These are phyloP conservation scores for Neofusicoccum cordaticola DNA, from an alignment of 2,329 filamentous ascomycete species.

Conservation along the genomic window DNA sequence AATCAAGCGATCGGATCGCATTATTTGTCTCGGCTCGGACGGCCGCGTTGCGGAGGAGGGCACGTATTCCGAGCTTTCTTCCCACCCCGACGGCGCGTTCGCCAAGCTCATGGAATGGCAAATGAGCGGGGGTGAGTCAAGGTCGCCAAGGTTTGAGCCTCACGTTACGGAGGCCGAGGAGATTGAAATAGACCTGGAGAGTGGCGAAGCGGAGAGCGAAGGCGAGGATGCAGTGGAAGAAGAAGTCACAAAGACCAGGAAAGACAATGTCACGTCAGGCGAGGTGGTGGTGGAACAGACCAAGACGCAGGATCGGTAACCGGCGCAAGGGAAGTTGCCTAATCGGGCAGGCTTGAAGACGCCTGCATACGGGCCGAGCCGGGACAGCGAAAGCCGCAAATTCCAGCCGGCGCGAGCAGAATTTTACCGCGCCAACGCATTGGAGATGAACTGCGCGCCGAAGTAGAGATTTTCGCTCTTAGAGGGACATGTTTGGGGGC, in stretches of 20 bases:
- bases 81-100: conserved; percentile 76
- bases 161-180: conserved; percentile 49
- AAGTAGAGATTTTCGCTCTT: not conserved
- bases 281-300: conserved; percentile 30
- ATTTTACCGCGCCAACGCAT: not conserved
- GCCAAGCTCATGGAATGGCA: conserved; percentile 99
- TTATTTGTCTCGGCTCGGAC: conserved; percentile 84
- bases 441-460: not conserved
- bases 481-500: not conserved
- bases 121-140: conserved; percentile 75
- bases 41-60: conserved; percentile 90
- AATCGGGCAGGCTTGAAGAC: not conserved
- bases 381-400: conserved; percentile 7
- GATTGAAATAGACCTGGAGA: conserved; percentile 44
- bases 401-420: not conserved
- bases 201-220: conserved; percentile 24
- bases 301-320: conserved; percentile 18
- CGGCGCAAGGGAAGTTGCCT: conserved; percentile 16
- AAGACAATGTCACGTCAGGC: conserved; percentile 26
- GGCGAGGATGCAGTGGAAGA: conserved; percentile 38
- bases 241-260: conserved; percentile 24
- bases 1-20: conserved; percentile 91
- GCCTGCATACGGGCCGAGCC: conserved; percentile 11
- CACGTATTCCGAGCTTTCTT: conserved; percentile 73
- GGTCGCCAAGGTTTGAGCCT: conserved; percentile 29